Evolutionary conservation across 2,329 filamentous ascomycete species (phyloP).

Genomic region (Furcasterigmium furcatum): DNA sequence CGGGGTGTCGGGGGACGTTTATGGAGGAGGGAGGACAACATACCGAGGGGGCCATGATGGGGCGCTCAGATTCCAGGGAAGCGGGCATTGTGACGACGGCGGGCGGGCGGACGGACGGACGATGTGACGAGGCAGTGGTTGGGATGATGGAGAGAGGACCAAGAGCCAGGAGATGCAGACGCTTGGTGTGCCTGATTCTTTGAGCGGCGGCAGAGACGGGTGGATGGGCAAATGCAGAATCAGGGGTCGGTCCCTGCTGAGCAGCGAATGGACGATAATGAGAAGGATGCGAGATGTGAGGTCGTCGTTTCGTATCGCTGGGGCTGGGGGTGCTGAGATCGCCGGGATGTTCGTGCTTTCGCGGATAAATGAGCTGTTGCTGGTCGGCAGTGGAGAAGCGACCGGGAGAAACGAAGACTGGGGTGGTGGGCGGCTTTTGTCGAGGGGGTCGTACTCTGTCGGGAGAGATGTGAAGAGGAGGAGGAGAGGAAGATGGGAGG

Average conservation of each 20-base stretch:
- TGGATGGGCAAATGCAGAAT: no score
- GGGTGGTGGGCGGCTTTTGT: no score
- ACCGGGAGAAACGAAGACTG: no score
- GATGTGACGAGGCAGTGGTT: not conserved
- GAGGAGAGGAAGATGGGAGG: no score
- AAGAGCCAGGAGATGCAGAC: no score
- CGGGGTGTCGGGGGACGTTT: conserved; percentile 3
- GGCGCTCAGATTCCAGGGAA: conserved; percentile 58
- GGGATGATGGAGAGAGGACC: not conserved
- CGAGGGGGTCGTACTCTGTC: no score
- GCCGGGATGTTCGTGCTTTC: not conserved
- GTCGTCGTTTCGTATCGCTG: not conserved
- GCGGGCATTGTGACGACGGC: conserved; percentile 42
- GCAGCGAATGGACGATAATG: conserved; percentile 4
- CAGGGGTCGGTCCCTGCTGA: no score
- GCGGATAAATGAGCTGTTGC: no score
- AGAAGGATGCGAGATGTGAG: conserved; percentile 3
- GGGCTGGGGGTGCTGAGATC: not conserved
- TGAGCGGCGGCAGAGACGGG: not conserved
- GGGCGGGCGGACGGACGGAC: not conserved
- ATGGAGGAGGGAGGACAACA: conserved; percentile 23
- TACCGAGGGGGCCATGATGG: conserved; percentile 63
- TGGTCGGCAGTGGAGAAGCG: no score
- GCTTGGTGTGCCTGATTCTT: no score
- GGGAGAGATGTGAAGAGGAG: no score